Base-by-base conservation (phyloP, 1,139 yeast species). In the Sugiyamaella pinicola region DNA sequence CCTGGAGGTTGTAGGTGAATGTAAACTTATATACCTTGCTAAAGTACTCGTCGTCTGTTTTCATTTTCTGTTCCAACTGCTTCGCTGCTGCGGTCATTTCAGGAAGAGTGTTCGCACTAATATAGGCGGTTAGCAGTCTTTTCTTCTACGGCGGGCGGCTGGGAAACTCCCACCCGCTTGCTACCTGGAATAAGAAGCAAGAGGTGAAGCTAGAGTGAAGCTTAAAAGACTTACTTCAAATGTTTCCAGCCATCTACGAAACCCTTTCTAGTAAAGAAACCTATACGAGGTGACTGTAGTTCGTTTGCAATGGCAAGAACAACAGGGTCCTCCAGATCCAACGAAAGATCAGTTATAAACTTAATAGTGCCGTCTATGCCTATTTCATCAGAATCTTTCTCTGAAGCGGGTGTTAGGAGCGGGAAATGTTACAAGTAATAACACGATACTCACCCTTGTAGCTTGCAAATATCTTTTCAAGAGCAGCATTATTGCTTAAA, bases 311-410 rank as follows among this genome's bases (percentile, higher is more conserved):
- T 69, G 0, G 87, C 82, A 53, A 91, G 73, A 4, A 90, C 84
- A 2, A 73, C 77, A 7, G 81, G 74, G 64, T 91, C 91, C 60
- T 91, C 97, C 0, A 91, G 84, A 15, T 82, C 83, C 43, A 85
- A 75, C 0, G 79, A 81, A 49, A 91, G 70, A 62, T 85, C 96
- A 8, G 74, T 76, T 40, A 89, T 73, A 61, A 84, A 87, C 42
- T 66, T 62, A 18, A 91, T 70, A 0, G 96, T 85, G 0, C 96
- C 97, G 55, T 88, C 93, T 24, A 86, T 77, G 33, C 84, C 93
- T 51, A 80, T 79, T 33, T 61, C 68, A 24, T 67, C 67, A 5
- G 63, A 51, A 7, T 55, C 60, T 58, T 53, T 37, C 15, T 58
- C 62, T 55, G 28, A 17, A 15, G 31, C 18, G 45, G 21, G 18